These are phyloP conservation scores for Silene uniflora DNA, from an alignment of 148 eudicot species.

Conservation along the genomic window DNA sequence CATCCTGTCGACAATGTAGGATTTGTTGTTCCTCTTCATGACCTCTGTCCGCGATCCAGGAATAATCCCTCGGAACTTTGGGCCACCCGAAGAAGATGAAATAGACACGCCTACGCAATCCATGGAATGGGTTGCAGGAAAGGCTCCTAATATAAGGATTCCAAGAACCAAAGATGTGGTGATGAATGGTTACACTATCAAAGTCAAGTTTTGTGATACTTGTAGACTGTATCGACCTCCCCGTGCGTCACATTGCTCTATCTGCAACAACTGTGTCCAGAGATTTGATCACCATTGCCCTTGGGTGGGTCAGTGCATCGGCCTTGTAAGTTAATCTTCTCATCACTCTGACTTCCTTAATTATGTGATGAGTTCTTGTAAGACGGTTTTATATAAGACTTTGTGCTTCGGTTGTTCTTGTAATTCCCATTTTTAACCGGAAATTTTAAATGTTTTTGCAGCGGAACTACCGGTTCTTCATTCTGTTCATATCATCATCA, in stretches of 20 bases:
- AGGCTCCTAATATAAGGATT: conserved; percentile 37
- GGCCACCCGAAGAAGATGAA: conserved; percentile 44
- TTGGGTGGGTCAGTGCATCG: conserved; percentile 97
- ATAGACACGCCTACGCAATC: conserved; percentile 32
- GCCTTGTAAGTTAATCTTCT: conserved; percentile 48
- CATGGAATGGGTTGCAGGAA: conserved; percentile 49
- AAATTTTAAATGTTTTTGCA: conserved; percentile 32
- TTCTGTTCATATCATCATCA: conserved; percentile 66
- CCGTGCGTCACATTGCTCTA: conserved; percentile 87
- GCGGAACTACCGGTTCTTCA: conserved; percentile 79
- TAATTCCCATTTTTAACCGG: conserved; percentile 12
- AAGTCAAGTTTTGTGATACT: conserved; percentile 81
- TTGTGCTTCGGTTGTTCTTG: not conserved
- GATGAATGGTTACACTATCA: conserved; percentile 62
- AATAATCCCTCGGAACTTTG: conserved; percentile 60
- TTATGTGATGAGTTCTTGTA: not conserved
- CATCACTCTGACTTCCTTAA: not conserved
- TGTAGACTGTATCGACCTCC: conserved; percentile 85
- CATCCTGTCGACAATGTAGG: conserved; percentile 39
- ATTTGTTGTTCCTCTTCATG: conserved; percentile 58
- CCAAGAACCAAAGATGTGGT: conserved; percentile 70
- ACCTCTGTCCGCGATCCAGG: conserved; percentile 84
- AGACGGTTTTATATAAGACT: not conserved
- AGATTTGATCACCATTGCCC: conserved; percentile 97
- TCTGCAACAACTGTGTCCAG: conserved; percentile 90